phyloP scores from a whole-genome alignment of 805 yeast genomes.

The Candida maris region DNA sequence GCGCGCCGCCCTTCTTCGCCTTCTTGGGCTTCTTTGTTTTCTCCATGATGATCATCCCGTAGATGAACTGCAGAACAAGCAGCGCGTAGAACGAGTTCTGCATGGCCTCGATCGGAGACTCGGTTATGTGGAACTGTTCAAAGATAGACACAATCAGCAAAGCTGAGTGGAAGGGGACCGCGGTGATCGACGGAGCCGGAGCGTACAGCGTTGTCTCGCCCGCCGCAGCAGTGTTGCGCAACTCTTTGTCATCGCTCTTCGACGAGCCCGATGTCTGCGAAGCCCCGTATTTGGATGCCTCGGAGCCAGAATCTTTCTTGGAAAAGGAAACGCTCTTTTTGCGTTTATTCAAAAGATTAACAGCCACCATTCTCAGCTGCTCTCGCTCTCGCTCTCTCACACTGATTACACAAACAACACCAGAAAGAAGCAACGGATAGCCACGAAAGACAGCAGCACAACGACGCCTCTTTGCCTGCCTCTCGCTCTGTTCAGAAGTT shows the following conservation, averaged over 20 bases:
- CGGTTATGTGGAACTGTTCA: conserved; percentile 31
- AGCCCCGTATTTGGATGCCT: background rate
- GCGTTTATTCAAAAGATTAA: conserved; percentile 11
- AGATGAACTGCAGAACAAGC: conserved; percentile 34
- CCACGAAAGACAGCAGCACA: too few species aligned
- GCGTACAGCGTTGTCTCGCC: too few species aligned
- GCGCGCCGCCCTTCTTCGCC: conserved; percentile 4
- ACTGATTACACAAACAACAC: too few species aligned
- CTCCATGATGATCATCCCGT: conserved; percentile 33
- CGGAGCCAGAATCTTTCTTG: conserved; percentile 5
- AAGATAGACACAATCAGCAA: conserved; percentile 26
- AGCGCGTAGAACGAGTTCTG: conserved; percentile 27
- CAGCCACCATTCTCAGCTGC: background rate
- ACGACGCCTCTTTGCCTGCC: too few species aligned
- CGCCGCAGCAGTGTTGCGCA: too few species aligned
- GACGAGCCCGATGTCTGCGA: background rate
- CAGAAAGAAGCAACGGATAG: too few species aligned
- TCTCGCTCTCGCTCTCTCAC: too few species aligned
- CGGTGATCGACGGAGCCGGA: conserved; percentile 14
- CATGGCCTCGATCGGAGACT: conserved; percentile 26
- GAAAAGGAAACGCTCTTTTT: conserved; percentile 31
- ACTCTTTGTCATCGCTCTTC: too few species aligned
- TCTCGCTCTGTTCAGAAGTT: too few species aligned
- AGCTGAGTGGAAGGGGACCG: conserved; percentile 32
- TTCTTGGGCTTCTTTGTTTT: conserved; percentile 26